Conservation (phyloP, 176 grass and related monocot genomes). For the Metroxylon sagu region DNA sequence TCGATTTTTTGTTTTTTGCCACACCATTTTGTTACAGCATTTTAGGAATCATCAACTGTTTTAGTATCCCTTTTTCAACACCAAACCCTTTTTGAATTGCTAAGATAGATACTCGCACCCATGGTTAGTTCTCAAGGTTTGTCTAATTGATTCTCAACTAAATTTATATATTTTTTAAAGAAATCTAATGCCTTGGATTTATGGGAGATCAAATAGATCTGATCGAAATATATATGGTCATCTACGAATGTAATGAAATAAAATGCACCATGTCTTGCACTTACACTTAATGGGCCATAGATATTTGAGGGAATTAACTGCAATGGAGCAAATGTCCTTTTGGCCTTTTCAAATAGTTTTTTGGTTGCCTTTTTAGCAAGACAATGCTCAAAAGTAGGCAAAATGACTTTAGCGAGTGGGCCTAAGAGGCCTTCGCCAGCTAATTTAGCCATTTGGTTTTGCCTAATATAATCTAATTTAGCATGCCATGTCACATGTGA, state of each 20-base stretch:
- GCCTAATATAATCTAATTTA: not conserved
- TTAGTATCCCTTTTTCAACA: no score
- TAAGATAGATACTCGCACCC: no score
- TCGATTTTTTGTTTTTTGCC: no score
- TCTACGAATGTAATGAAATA: not conserved
- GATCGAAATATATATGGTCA: not conserved
- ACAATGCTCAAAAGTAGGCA: not conserved
- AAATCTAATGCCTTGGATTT: not conserved
- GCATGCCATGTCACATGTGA: not conserved
- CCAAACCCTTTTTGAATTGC: no score
- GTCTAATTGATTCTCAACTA: no score
- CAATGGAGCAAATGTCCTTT: no score
- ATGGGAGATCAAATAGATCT: not conserved
- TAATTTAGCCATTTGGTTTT: not conserved
- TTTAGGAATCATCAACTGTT: no score
- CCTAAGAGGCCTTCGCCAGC: not conserved
- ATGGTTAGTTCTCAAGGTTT: no score
- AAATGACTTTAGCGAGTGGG: not conserved
- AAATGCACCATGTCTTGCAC: no score
- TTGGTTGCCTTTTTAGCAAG: not conserved
- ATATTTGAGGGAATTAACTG: no score
- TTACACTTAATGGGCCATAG: no score
- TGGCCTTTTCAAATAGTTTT: not conserved
- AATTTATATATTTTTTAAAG: not conserved
- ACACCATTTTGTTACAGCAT: no score